These are phyloP conservation scores for Leucoagaricus sp. DNA, from an alignment of 1,284 basidiomycete species.

Conservation along the genomic window DNA sequence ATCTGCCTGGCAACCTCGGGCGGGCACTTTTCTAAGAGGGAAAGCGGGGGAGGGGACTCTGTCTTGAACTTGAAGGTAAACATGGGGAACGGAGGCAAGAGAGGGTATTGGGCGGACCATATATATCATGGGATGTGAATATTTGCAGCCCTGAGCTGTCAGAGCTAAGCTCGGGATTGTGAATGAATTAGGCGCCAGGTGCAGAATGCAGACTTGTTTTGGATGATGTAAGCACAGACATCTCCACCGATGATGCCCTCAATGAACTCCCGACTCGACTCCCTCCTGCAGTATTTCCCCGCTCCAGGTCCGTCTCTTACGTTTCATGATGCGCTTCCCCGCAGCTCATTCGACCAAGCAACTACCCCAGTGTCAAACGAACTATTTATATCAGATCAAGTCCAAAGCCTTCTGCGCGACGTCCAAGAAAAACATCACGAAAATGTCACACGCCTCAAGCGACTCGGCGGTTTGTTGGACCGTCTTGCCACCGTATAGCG, in stretches of 20 bases:
- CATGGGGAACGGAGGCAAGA: constrained; percentile 1
- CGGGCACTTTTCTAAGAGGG: constrained; percentile 6
- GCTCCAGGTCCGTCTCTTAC: background rate
- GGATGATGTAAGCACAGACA: too few species aligned
- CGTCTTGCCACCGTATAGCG: background rate
- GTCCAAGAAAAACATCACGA: background rate
- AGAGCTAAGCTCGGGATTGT: background rate
- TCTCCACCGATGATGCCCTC: too few species aligned
- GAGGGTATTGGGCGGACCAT: background rate
- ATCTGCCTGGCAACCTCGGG: constrained; percentile 30
- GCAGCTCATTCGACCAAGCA: background rate
- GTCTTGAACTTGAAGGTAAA: background rate
- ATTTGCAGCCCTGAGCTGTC: background rate
- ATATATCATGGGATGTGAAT: background rate
- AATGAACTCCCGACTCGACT: background rate
- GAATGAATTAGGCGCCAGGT: too few species aligned
- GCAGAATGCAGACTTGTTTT: too few species aligned
- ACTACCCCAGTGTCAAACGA: background rate
- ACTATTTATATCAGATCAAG: background rate
- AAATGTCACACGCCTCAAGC: background rate
- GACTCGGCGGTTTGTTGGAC: background rate
- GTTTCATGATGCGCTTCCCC: background rate
- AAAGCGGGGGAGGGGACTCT: background rate
- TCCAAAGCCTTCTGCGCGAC: background rate
- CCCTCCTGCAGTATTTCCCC: constrained; percentile 8